phyloP scores from a whole-genome alignment of 2,329 filamentous ascomycete species.

The Cladobotryum protrusum region DNA sequence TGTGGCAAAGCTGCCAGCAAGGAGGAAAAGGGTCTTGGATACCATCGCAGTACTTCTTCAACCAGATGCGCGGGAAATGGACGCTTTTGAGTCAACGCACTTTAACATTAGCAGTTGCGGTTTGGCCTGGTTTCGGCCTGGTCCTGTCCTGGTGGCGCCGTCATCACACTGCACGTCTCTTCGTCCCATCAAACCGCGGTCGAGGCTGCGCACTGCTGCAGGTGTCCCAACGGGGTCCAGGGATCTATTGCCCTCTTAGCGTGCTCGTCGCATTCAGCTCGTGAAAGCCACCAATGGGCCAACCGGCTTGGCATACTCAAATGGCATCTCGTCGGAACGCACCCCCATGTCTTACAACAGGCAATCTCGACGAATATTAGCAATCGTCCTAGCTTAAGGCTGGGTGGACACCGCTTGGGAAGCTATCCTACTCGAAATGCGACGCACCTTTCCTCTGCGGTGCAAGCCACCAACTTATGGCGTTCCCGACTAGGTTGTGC shows the following conservation, averaged over 20 bases:
- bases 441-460: no score
- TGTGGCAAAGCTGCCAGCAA: neutral
- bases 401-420: constrained; percentile 13
- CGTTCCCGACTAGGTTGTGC: neutral
- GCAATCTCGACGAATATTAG: constrained; percentile 20
- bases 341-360: constrained; percentile 17
- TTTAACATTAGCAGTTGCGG: no score
- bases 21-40: no score
- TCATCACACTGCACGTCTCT: no score
- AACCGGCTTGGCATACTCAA: constrained; percentile 5
- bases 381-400: constrained; percentile 19
- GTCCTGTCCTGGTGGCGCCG: no score
- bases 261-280: constrained; percentile 10
- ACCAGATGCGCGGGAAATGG: no score
- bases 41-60: no score
- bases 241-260: constrained; percentile 11
- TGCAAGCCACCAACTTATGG: no score
- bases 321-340: constrained; percentile 6
- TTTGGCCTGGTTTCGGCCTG: no score
- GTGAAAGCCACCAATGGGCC: constrained; percentile 8
- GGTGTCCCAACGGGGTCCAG: constrained; percentile 6
- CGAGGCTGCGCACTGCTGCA: neutral
- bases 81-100: no score
- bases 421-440: no score
- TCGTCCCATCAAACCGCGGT: neutral